phyloP scores from a whole-genome alignment of 2,329 filamentous ascomycete genomes.

The Verticillium zaregamsianum region DNA sequence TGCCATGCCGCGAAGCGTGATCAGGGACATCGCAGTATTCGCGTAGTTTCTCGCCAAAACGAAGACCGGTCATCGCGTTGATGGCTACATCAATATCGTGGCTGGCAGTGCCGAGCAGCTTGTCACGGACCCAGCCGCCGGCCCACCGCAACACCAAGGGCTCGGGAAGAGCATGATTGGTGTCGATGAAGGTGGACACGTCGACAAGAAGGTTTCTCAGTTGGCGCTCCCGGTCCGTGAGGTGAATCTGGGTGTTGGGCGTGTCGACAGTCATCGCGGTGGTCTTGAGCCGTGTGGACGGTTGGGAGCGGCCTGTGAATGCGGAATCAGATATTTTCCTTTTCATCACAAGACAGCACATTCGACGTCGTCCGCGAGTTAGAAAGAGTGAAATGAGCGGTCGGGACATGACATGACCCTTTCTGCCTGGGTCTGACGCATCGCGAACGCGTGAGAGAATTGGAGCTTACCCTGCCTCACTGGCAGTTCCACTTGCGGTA shows the following conservation, averaged over 20 bases:
- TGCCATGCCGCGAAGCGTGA: slow-evolving; percentile 57
- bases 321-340: slow-evolving; percentile 11
- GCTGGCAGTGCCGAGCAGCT: slow-evolving; percentile 66
- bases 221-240: slow-evolving; percentile 68
- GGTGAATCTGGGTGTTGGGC: slow-evolving; percentile 27
- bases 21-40: slow-evolving; percentile 61
- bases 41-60: slow-evolving; percentile 66
- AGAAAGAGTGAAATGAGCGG: not conserved
- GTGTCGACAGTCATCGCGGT: slow-evolving; percentile 4
- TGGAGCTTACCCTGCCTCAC: not conserved
- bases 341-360: slow-evolving; percentile 7
- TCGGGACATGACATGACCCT: not conserved
- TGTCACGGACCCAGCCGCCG: slow-evolving; percentile 85
- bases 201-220: slow-evolving; percentile 76
- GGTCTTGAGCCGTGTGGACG: slow-evolving; percentile 13
- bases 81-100: slow-evolving; percentile 84
- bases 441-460: not conserved
- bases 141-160: slow-evolving; percentile 70
- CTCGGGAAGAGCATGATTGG: slow-evolving; percentile 40
- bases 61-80: slow-evolving; percentile 77
- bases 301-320: slow-evolving; percentile 1
- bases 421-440: not conserved
- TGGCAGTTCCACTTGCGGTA: not conserved
- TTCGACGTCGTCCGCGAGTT: not conserved
- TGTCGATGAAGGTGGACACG: slow-evolving; percentile 67